Percentiles rank a stretch among this genome's conserved stretches.
Conservation (phyloP, 805 yeast species). For the Metahyphopichia silvanorum region DNA sequence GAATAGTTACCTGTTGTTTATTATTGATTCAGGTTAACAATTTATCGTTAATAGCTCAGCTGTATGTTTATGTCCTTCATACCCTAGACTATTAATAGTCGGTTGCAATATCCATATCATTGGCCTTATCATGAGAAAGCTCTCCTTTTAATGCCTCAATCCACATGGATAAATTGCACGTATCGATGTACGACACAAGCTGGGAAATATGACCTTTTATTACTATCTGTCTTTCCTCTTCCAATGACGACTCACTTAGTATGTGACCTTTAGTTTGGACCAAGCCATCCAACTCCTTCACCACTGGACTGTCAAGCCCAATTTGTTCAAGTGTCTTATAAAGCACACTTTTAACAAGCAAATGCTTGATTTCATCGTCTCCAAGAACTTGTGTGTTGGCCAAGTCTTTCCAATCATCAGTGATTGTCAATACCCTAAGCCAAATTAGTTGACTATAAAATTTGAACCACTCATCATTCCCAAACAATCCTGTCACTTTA, state of each 20-base stretch:
- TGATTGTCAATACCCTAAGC: slow-evolving; percentile 51
- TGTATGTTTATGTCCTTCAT: too few relatives aligned
- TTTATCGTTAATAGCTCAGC: too few relatives aligned
- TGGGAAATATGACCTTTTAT: too few relatives aligned
- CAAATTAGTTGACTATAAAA: slow-evolving; percentile 39
- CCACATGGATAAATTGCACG: too few relatives aligned
- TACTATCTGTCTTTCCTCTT: too few relatives aligned
- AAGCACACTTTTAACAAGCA: slow-evolving; percentile 39
- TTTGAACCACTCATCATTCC: slow-evolving; percentile 20
- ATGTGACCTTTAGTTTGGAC: slow-evolving; percentile 7
- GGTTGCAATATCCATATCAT: too few relatives aligned
- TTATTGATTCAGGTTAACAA: too few relatives aligned
- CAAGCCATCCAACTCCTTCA: slow-evolving; percentile 11
- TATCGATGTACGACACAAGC: too few relatives aligned
- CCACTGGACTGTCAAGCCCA: slow-evolving; percentile 10
- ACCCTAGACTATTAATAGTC: too few relatives aligned
- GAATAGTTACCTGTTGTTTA: too few relatives aligned
- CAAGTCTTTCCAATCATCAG: slow-evolving; percentile 51
- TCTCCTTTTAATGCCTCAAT: too few relatives aligned
- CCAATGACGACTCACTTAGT: neutral
- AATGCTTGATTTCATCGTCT: slow-evolving; percentile 38
- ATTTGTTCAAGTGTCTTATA: slow-evolving; percentile 39
- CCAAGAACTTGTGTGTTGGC: slow-evolving; percentile 31
- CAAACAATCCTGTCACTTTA: slow-evolving; percentile 43
- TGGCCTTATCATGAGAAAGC: too few relatives aligned